These are phyloP conservation scores for Kodamaea kaohsiungensis DNA, from an alignment of 805 yeast genomes.

Conservation along the genomic window DNA sequence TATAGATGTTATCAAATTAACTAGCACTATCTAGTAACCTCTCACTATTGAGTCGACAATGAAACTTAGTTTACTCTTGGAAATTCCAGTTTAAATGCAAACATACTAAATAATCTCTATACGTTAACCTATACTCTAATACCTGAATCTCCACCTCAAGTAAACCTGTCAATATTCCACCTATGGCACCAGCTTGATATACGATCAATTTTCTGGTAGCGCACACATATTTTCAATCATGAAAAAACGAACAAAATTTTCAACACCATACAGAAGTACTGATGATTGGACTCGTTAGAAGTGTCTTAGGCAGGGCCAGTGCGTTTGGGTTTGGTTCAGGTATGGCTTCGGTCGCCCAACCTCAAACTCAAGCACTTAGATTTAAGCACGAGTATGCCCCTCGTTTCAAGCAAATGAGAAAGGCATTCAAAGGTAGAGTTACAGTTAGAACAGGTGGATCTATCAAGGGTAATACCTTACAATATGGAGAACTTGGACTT, in stretches of 20 bases:
- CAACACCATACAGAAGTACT: background rate
- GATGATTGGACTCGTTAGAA: constrained; percentile 14
- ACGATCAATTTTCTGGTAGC: background rate
- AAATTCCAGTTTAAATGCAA: no score
- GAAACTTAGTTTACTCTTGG: no score
- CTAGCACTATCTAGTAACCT: no score
- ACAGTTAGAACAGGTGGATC: constrained; percentile 95
- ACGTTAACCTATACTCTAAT: no score
- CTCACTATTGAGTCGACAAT: no score
- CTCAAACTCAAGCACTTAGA: constrained; percentile 26
- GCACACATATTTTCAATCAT: background rate
- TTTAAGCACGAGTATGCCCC: constrained; percentile 78
- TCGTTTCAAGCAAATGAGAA: constrained; percentile 61
- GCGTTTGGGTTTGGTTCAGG: background rate
- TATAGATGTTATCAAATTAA: no score
- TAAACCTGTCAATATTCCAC: background rate
- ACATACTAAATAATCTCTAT: no score
- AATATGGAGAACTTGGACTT: constrained; percentile 82
- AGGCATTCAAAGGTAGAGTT: constrained; percentile 92
- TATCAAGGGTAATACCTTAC: constrained; percentile 78
- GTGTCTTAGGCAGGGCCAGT: background rate
- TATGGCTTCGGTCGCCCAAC: background rate
- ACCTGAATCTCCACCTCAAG: background rate
- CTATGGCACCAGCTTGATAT: no score
- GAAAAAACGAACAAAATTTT: constrained; percentile 1